Evolutionary conservation across 2,329 filamentous ascomycete genomes (phyloP), one percentile per base, ranked within the genome.

Genomic region (Aureobasidium sp.): DNA sequence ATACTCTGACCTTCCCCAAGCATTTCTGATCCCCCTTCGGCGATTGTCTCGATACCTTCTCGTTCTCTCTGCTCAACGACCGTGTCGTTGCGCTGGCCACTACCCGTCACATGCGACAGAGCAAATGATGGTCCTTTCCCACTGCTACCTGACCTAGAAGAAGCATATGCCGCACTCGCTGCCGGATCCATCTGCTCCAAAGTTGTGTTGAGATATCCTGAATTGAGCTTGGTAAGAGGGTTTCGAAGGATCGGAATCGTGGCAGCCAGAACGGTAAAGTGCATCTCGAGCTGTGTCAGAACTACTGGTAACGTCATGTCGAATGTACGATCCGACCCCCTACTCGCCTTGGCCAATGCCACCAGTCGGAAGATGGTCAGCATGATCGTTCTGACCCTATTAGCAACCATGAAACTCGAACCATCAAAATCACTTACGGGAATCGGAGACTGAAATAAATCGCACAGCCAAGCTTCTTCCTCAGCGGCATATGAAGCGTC

Each of bases 191-290:
- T 58, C 31, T 19, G 54, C 42, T 58, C 54, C 12, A 58, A 33
- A 6, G 54, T 58, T 9, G 54, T 58, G 22, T 58, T 58, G 17
- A 58, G 39, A 48, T 58, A 58, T 8, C 54, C 54, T 1, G 54
- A 58, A 15, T 58, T 58, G 7, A 58, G 54, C 54, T 58, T 58
- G 15, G 42, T 29, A n/a, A 58, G 54, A 14, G 54, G 54, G 5
- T 58, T 58, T 29, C 54, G 40, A 1, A 58, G 42, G 7, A 48
- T 58, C 19, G 54, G 54, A 4, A 58, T 58, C 9, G 54, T 58
- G 5, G 54, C 54, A n/a, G 54, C 54, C 9, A 58, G 31, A 7
- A 58, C 54, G 5, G 29, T 58, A 19, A 58, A 58, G 12, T 58
- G 54, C 54, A 58, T 58, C 31, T 58, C 54, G 9, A 58, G 42